Evolutionary conservation across 257 asterid genomes (phyloP), one percentile per base, ranked within the genome.

Genomic region (Galeopsis tetrahit): DNA sequence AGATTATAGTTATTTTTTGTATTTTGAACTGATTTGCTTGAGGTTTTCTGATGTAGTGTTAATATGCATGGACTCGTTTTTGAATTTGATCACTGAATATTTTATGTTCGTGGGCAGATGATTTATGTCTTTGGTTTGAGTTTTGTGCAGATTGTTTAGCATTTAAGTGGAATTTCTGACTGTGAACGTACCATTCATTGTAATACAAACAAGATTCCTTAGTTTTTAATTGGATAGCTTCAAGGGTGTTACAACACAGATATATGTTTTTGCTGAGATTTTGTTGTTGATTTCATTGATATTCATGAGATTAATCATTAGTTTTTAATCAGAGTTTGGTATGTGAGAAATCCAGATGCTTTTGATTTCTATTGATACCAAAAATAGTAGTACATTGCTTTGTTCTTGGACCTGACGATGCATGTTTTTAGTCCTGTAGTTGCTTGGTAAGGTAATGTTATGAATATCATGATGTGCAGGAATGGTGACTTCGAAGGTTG

Each of bases 401-500:
- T 21, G 11, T 64, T 52, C 38, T 10, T 51, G 75, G 44, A 75
- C 69, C 28, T 34, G 40, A 62, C 46, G 33, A 38, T 35, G 55
- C 58, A 13, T 75, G n/a, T 33, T 38, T 74, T n/a, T 66, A 7
- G 60, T 61, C 72, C 11, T 52, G 33, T 51, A 4, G 69, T 38
- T 63, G 64, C 68, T 70, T 33, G 59, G 32, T 51, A 32, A 52
- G 51, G 34, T 63, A 53, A 69, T 55, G 60, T 49, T 70, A 59
- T 71, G 53, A 68, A 55, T 60, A 70, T 71, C 71, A 56, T 82
- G 75, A 70, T 69, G 13, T 81, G 88, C 90, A 92, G 99, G 98
- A 75, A 90, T 95, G 99, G 98, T 95, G 77, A 86, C 92, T 59
- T 84, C 98, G 13, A 95, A 92, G 85, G 87, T 95, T 53, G 99